A percentile compares a stretch with the other conserved stretches of the same genome.
phyloP scores from a whole-genome alignment of 148 eudicot species.

The Vaccinium corymbosum region DNA sequence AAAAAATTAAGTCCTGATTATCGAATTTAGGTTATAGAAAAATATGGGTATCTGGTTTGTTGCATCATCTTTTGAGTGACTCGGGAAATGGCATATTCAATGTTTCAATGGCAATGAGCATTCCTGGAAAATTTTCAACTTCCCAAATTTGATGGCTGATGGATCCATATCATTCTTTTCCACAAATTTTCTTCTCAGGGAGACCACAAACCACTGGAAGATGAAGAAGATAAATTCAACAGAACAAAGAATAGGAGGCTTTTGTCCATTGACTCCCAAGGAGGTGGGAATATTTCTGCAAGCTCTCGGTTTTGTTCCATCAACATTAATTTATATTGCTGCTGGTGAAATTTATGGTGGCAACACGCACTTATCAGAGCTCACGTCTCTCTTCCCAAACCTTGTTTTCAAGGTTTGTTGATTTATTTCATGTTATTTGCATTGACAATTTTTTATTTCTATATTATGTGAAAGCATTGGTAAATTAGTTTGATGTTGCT shows the following conservation, averaged over 20 bases:
- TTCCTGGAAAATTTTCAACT: not conserved
- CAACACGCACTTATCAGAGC: conserved; percentile 58
- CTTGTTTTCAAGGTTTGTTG: conserved; percentile 67
- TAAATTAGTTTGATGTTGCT: not conserved
- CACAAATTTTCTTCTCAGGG: conserved; percentile 32
- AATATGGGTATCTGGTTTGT: not conserved
- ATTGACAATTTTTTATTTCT: not conserved
- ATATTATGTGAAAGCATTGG: not conserved
- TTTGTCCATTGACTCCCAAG: conserved; percentile 84
- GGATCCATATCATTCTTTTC: conserved; percentile 6
- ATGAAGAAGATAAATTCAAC: conserved; percentile 73
- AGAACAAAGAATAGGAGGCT: conserved; percentile 72
- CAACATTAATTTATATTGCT: conserved; percentile 78
- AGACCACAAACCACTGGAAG: conserved; percentile 89
- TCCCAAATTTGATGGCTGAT: not conserved
- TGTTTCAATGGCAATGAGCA: not conserved
- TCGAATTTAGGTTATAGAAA: not conserved
- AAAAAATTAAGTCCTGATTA: not conserved
- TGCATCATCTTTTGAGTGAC: not conserved
- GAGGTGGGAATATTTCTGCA: conserved; percentile 84
- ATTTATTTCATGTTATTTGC: not conserved
- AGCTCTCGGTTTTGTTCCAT: conserved; percentile 76
- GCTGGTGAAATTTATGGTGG: conserved; percentile 98
- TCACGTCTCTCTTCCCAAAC: conserved; percentile 73
- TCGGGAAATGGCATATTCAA: not conserved